Conservation (phyloP, 2,329 filamentous ascomycete species). For the Colletotrichum caudatum region DNA sequence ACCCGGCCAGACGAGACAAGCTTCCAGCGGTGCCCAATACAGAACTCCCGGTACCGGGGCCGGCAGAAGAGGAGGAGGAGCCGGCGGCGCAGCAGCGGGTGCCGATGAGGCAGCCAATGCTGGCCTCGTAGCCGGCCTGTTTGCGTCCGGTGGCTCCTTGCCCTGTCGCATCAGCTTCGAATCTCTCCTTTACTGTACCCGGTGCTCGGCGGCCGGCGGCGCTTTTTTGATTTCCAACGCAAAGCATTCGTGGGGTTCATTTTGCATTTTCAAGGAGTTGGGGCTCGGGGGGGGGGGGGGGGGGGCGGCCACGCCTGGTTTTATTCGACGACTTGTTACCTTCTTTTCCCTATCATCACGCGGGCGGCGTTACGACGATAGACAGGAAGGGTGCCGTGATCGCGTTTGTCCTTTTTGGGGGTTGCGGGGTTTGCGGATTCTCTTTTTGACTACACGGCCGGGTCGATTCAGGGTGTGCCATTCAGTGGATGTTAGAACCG, state of each 20-base stretch:
- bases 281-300: slow-evolving; percentile 7
- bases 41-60: slow-evolving; percentile 48
- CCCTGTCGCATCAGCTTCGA: neutral
- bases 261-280: slow-evolving; percentile 28
- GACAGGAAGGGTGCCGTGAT: neutral
- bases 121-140: slow-evolving; percentile 48
- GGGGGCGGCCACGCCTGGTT: neutral
- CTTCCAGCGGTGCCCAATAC: slow-evolving; percentile 50
- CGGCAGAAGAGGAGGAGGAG: slow-evolving; percentile 37
- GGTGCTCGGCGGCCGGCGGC: neutral
- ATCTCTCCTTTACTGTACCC: neutral
- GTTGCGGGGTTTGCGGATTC: neutral
- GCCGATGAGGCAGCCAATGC: slow-evolving; percentile 50
- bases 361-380: slow-evolving; percentile 7
- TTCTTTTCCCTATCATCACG: neutral
- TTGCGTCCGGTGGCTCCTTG: neutral
- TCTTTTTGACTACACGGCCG: neutral
- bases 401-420: neutral
- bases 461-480: neutral
- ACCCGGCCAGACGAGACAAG: slow-evolving; percentile 32
- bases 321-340: neutral
- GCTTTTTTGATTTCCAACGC: slow-evolving; percentile 8
- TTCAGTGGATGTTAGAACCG: slow-evolving; percentile 1
- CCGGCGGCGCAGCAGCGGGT: slow-evolving; percentile 32
- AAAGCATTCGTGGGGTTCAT: slow-evolving; percentile 2